Base-by-base conservation (phyloP, 306 rosid genomes). In the Trifolium repens region DNA sequence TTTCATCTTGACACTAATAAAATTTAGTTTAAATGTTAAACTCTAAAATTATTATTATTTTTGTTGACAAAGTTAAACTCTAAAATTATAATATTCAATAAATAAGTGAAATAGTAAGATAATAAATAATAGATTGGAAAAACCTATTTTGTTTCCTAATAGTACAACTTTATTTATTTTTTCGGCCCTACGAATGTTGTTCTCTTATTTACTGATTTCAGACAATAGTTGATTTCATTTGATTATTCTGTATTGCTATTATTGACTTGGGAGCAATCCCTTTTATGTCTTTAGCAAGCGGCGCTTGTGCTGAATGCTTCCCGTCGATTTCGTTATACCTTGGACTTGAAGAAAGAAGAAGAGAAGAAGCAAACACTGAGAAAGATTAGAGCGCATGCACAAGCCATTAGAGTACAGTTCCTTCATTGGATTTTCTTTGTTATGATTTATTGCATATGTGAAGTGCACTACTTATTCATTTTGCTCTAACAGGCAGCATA, bases 281-380 rank as follows among this genome's bases (percentile, higher is more conserved):
- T 60, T 64, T 46, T 27, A 6, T 75, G 70, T 50, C 53, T 73
- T 68, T 67, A 96, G 99, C 97, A 92, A 96, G 99, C 99, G 2
- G 98, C 99, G 0, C 97, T 96, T 63, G 99, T 96, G 82, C 90
- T 96, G 52, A 96, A 96, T 82, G 99, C 99, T 83, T 96, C 98
- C 78, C 99, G 99, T 68, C 93, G 99, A 81, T 96, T 96, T 82
- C 99, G 98, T 19, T 96, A 96, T 86, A 96, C 99, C 30, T 80
- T 96, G 87, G 99, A 92, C 90, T 82, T 96, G 94, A 92, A 91
- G 74, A 96, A 83, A 87, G 96, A 96, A 72, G 98, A 87, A 72
- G 99, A 96, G 75, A 92, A 80, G 80, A 85, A 55, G 78, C 85
- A 87, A 75, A 84, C 72, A 49, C 60, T 92, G 49, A 81, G 90